Evolutionary conservation across 345 rosid species (phyloP), one percentile per base, ranked within the genome.

Genomic region (Dimocarpus longan): DNA sequence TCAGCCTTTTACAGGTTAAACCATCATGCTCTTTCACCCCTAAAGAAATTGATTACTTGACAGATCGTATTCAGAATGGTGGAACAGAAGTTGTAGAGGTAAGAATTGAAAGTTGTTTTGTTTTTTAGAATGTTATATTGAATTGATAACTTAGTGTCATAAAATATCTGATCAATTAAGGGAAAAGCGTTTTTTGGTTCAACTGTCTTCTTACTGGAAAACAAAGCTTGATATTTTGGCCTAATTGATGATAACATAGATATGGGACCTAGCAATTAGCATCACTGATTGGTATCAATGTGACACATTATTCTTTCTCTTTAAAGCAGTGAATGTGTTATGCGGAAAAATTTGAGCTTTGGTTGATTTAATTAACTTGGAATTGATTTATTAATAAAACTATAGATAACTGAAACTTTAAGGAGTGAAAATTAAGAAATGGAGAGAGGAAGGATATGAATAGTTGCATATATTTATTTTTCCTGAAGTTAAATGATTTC

Each of bases 81-180:
- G 99, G 99, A 48, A 94, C 97, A 75, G 98, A 96, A 85, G 97
- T 96, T 71, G 99, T 93, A 10, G 98, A 93, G 96, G 98, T 93
- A 85, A 83, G n/a, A 16, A 16, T 28, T 46, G 8, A 16, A 22
- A 19, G 11, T 64, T 76, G 44, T 72, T 0, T 32, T 16, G 8
- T 66, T 22, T 83, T 26, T 24, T 59, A 1, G 32, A 40, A 59
- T 21, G 21, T 60, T 3, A n/a, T 39, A 18, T 50, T 8, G 67
- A 6, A 16, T 11, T 50, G 13, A 50, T 50, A 50, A 50, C 56
- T 57, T n/a, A 6, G 22, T 43, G 43, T 63, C 21, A 43, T 32
- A 9, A 11, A 24, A 13, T 26, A 63, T 64, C 46, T 26, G 19
- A 24, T 39, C 15, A 57, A 59, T 19, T 39, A 19, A 59, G 37